A percentile compares a stretch with the other conserved stretches of the same genome.
These are phyloP conservation scores for Pseudocercospora eumusae DNA, from an alignment of 2,329 filamentous ascomycete species.

Conservation along the genomic window DNA sequence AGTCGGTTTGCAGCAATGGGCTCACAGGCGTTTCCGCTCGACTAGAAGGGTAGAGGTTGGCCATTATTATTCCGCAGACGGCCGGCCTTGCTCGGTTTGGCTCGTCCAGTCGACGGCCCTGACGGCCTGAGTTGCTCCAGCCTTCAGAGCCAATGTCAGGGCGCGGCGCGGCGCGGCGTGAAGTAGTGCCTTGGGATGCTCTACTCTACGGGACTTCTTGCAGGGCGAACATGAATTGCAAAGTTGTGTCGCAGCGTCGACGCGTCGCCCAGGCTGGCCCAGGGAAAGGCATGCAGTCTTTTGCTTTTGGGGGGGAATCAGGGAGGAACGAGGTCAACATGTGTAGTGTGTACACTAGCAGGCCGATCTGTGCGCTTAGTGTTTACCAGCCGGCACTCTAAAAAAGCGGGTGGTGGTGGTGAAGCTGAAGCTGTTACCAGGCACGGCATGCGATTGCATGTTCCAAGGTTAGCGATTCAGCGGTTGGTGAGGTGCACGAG, in stretches of 20 bases:
- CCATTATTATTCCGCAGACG: not conserved
- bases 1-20: constrained; percentile 17
- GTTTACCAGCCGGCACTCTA: not conserved
- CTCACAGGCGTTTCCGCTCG: constrained; percentile 12
- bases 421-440: not conserved
- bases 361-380: not conserved
- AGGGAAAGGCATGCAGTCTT: not conserved
- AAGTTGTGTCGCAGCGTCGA: not conserved
- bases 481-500: not conserved
- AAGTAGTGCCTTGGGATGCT: not conserved
- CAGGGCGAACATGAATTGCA: not conserved
- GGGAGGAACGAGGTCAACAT: not conserved
- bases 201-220: too few relatives aligned
- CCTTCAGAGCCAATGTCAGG: not conserved
- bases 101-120: not conserved
- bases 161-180: not conserved
- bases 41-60: constrained; percentile 1
- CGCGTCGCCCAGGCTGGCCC: not conserved
- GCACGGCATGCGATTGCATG: not conserved
- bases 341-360: not conserved
- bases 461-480: constrained; percentile 3
- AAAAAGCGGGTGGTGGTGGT: not conserved
- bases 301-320: not conserved
- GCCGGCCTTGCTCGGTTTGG: constrained; percentile 3
- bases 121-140: constrained; percentile 3